These are phyloP conservation scores for Hyaloperonospora brassicae DNA, from an alignment of 352 stramenopile genomes.

Conservation along the genomic window DNA sequence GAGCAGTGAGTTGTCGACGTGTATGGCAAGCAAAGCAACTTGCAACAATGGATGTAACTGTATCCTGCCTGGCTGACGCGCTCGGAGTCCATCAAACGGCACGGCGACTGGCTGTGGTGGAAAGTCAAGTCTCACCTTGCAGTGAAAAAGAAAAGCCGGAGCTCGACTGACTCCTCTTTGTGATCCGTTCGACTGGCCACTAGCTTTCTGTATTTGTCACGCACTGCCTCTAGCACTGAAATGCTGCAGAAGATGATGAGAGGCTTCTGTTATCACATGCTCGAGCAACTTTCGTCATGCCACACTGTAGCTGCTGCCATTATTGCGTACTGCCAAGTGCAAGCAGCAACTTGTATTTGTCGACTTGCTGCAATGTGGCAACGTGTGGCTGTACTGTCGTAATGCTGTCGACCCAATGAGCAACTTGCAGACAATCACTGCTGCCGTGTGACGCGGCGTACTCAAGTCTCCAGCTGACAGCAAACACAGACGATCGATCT, in stretches of 20 bases:
- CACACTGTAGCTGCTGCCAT: no score
- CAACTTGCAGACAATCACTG: background rate
- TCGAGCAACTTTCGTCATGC: no score
- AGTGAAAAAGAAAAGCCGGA: no score
- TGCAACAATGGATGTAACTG: conserved; percentile 1
- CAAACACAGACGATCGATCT: background rate
- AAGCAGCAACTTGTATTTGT: background rate
- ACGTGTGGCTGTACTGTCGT: no score
- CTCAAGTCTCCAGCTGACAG: background rate
- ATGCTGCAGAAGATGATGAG: no score
- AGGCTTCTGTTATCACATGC: no score
- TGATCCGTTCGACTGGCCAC: conserved; percentile 3
- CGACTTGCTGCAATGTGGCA: background rate
- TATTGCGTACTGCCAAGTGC: background rate
- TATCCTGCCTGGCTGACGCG: background rate
- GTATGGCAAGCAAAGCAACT: conserved; percentile 1
- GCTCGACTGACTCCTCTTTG: conserved; percentile 3
- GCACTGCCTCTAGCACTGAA: no score
- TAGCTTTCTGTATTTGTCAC: no score
- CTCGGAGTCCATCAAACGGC: no score
- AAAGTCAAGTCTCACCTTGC: no score
- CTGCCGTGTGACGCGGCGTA: conserved; percentile 6
- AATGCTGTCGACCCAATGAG: no score
- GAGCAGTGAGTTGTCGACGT: conserved; percentile 3
- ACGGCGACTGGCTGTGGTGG: no score